Evolutionary conservation across 2,329 filamentous ascomycete species (phyloP), one percentile per base, ranked within the genome.

Genomic region (Paracoccidioides lutzii): DNA sequence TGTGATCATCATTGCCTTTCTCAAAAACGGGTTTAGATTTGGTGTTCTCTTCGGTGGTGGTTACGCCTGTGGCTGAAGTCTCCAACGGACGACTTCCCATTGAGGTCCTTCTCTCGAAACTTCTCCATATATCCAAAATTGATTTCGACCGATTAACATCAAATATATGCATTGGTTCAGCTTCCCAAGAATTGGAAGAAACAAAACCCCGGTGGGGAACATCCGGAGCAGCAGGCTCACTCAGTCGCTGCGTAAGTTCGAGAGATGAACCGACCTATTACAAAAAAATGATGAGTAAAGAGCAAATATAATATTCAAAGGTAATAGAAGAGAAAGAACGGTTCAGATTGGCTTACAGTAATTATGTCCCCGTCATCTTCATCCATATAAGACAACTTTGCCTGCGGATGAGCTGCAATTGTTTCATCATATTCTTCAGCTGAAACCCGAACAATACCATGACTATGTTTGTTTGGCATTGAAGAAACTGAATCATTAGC

Each of bases 281-380:
- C 5, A 37, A 35, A 33, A 41, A 59, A 35, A 48, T 49, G 33
- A 35, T 22, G 30, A 33, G 15, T 10, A 30, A 46, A 33, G 30
- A 3, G 4, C 14, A 15, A 45, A 52, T 42, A 7, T n/a, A 33
- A 10, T 33, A 32, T 33, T 37, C 35, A 45, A 32, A 50, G 28
- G 10, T 22, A 57, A 40, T 30, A 45, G 45, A 40, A 8, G 14
- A 45, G n/a, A 5, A 14, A 48, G 22, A 28, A 12, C 41, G 32
- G 14, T 22, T 7, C 15, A 6, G 9, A 33, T 43, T 46, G 28
- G 63, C 70, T 65, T 62, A 75, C 74, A 5, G 71, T 76, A 55
- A 77, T 73, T 37, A 67, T 63, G 55, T 75, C 73, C 2, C 71
- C 71, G 58, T 76, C 73, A 58, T 76, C 73, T 33, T 74, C 70